Base-by-base conservation (phyloP, 2,329 filamentous ascomycete genomes). In the Colletotrichum sublineola region DNA sequence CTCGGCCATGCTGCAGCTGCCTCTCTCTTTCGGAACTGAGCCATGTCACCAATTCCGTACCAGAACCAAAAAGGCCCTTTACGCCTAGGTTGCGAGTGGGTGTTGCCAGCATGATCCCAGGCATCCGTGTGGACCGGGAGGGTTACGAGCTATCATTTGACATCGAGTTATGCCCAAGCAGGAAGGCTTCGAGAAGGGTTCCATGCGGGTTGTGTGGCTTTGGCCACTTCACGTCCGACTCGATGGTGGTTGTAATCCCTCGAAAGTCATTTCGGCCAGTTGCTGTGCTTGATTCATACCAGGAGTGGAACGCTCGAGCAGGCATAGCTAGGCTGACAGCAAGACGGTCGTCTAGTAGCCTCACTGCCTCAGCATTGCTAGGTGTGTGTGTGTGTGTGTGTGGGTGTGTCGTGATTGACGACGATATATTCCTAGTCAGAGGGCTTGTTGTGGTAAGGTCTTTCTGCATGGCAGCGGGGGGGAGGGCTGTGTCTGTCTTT, bases 111-210 rank as follows among this genome's bases (percentile, higher is more conserved):
- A 58, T 69, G 46, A 24, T 61, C 24, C 66, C 40, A 64, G 55
- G 60, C 70, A 69, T 67, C 69, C 70, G 61, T 65, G 67, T 73
- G 66, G 70, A 57, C 55, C 66, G 60, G 60, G 66, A 50, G 20
- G 55, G 66, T 36, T 33, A n/a, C 14, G 46, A 61, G 31, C 44
- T 40, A 36, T 48, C 31, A 31, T 52, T 53, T 12, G 60, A 52
- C 61, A 58, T 48, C 52, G 31, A 55, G 70, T 61, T 29, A 70
- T 64, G 20, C 70, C 61, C 8, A 24, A 65, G 46, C 46, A 2
- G 70, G 70, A 70, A 73, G 60, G 66, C 70, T 73, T 73, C 70
- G 46, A 70, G 70, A 73, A 65, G 66, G 24, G 18, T 58, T 73
- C 70, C 42, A 65, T 69, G 70, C 66, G 42, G 60, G 53, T 66